These are phyloP conservation scores for Gossypium herbaceum DNA, from an alignment of 345 rosid genomes.

Conservation along the genomic window DNA sequence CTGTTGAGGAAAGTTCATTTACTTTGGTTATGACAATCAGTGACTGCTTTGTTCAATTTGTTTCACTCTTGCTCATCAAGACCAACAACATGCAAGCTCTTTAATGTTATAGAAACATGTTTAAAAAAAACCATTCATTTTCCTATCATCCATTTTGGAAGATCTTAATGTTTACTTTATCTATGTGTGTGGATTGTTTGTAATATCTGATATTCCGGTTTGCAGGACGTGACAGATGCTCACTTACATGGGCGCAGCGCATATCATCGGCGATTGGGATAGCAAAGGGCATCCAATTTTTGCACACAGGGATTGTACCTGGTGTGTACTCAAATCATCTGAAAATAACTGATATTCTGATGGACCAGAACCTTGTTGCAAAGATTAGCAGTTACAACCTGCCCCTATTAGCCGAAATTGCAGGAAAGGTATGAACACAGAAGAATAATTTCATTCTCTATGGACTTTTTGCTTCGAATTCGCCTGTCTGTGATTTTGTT, in stretches of 20 bases:
- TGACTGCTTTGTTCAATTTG: too few species aligned
- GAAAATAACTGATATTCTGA: constrained; percentile 71
- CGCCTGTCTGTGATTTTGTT: not conserved
- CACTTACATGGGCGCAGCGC: constrained; percentile 77
- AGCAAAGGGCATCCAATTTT: constrained; percentile 81
- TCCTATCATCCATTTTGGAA: too few species aligned
- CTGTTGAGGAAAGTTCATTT: not conserved
- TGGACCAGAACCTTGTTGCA: constrained; percentile 75
- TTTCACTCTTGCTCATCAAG: too few species aligned
- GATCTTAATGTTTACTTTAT: not conserved
- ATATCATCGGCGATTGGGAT: constrained; percentile 80
- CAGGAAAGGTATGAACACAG: constrained; percentile 45
- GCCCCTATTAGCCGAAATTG: constrained; percentile 63
- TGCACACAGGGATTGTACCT: constrained; percentile 88
- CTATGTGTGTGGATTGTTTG: constrained; percentile 3
- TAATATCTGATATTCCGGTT: constrained; percentile 7
- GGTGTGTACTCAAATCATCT: constrained; percentile 75
- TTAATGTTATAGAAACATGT: too few species aligned
- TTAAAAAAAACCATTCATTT: too few species aligned
- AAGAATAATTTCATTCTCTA: not conserved
- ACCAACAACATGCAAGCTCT: too few species aligned
- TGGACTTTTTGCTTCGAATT: constrained; percentile 3
- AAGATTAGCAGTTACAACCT: constrained; percentile 87
- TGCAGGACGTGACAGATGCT: constrained; percentile 38
- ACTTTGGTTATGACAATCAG: too few species aligned